Evolutionary conservation across 2,329 filamentous ascomycete genomes (phyloP), one percentile per base, ranked within the genome.

Genomic region (Fusarium aywerte): DNA sequence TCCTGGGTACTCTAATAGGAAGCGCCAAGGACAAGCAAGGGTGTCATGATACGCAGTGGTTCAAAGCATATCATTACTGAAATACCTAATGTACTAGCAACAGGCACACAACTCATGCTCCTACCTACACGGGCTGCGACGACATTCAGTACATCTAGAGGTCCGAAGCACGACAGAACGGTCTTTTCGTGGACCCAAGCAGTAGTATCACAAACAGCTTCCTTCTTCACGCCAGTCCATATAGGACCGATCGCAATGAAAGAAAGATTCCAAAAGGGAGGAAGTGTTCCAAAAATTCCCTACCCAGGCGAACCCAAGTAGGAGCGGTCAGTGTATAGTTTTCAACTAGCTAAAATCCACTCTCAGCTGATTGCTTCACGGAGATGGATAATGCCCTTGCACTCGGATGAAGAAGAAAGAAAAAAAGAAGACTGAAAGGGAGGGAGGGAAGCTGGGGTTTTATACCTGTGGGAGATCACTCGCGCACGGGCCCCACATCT

Each of bases 281-380:
- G 68, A 72, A 67, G 66, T 61, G 74, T 80, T 86, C 80, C 89
- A 91, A 92, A 91, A 89, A 91, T 91, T 91, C 79, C 88, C 89
- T 83, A 73, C 83, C 82, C 86, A 83, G 88, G 82, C 84, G 80
- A 85, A 85, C 86, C 84, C 87, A 86, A 85, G 82, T 79, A 84
- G 82, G 82, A 91, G 89, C 83, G 81, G 89, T 91, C 88, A 88
- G 82, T 84, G 75, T 85, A 86, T 91, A 92, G 89, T 91, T 92
- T 91, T 91, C 89, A 92, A 92, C 89, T 90, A 91, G 89, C 89
- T 91, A 91, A 91, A 90, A 89, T 91, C 89, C 87, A 91, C 89
- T 91, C 89, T 90, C 88, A 80, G 79, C 79, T 79, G 85, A 88
- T 88, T 85, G 87, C 88, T 87, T 91, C 79, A 80, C 77, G 78